These are phyloP conservation scores for Aspergillus sergii DNA, from an alignment of 2,329 filamentous ascomycete species.

Conservation along the genomic window DNA sequence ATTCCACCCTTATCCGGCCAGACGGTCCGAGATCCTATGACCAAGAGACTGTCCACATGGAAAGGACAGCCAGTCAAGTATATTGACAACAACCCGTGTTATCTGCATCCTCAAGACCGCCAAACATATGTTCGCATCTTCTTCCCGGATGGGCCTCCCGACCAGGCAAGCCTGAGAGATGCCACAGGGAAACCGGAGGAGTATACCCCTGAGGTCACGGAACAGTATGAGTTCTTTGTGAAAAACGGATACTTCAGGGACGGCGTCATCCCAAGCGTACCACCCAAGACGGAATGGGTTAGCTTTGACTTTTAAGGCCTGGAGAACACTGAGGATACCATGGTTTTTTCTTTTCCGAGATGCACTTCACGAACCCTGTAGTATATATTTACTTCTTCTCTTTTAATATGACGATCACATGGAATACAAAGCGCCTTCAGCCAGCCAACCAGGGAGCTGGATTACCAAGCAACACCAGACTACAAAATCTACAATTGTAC, in stretches of 20 bases:
- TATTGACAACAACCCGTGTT: constrained; percentile 53
- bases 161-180: constrained; percentile 45
- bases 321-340: background rate
- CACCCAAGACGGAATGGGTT: constrained; percentile 76
- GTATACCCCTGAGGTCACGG: constrained; percentile 57
- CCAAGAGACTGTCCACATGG: constrained; percentile 56
- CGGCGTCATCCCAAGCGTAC: constrained; percentile 73
- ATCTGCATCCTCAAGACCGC: constrained; percentile 54
- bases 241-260: constrained; percentile 69
- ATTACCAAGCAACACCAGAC: background rate
- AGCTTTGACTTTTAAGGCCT: constrained; percentile 68
- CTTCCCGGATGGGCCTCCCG: constrained; percentile 71
- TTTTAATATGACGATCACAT: background rate
- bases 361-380: background rate
- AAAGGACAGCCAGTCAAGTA: constrained; percentile 67
- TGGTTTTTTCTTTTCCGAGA: background rate
- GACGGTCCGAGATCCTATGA: constrained; percentile 37
- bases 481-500: background rate
- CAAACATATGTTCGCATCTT: constrained; percentile 67
- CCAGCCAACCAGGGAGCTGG: background rate
- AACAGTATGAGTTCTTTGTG: constrained; percentile 66
- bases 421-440: background rate
- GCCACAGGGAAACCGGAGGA: constrained; percentile 56
- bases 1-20: constrained; percentile 42
- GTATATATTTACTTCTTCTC: background rate